Evolutionary conservation across 306 rosid genomes (phyloP).

Genomic region (apple (Malus domestica)): DNA sequence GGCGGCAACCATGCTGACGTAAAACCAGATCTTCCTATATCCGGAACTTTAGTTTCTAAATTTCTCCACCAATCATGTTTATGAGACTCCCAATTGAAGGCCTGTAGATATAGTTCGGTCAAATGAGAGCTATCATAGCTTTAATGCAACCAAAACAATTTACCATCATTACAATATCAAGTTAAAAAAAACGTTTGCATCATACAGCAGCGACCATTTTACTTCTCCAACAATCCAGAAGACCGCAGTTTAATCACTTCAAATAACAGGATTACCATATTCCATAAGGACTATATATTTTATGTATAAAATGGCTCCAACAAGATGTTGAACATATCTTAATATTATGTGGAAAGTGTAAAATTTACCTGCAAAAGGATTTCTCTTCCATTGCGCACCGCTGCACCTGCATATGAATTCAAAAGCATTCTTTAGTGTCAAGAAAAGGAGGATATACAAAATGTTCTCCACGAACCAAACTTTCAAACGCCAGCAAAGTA

Average conservation of each 20-base stretch:
- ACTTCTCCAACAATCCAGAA: not conserved
- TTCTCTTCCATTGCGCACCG: conserved; percentile 63
- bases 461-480: not conserved
- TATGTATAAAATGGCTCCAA: not conserved
- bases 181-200: not conserved
- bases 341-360: not conserved
- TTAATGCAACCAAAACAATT: conserved; percentile 6
- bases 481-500: not conserved
- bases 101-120: conserved; percentile 38
- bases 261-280: not conserved
- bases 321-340: not conserved
- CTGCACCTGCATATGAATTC: conserved; percentile 37
- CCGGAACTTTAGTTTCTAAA: conserved; percentile 63
- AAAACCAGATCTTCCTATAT: conserved; percentile 68
- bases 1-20: conserved; percentile 95
- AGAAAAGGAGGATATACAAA: conserved; percentile 1
- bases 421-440: conserved; percentile 3
- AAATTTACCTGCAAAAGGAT: conserved; percentile 70
- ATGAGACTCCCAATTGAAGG: conserved; percentile 91
- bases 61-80: conserved; percentile 72
- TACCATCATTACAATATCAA: not conserved
- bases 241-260: not conserved
- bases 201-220: not conserved
- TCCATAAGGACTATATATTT: not conserved
- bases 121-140: not conserved